Evolutionary conservation across 2,329 filamentous ascomycete genomes (phyloP).

Genomic region (Cordyceps cateniannulata): DNA sequence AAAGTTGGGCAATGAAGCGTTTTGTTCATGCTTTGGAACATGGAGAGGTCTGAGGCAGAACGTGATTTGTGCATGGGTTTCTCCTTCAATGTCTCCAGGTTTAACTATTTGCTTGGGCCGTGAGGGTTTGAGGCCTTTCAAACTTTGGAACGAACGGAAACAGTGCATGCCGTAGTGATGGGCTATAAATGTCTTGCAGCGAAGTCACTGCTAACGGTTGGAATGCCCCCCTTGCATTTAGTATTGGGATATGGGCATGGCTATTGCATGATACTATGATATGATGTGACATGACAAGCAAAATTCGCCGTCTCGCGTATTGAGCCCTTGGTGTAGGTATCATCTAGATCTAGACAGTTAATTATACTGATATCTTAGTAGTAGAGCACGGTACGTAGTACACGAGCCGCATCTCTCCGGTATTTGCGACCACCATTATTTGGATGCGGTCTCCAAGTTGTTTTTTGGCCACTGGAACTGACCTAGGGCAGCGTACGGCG

Average conservation of each 20-base stretch:
- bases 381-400: too few relatives aligned
- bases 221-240: background rate
- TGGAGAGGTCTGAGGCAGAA: background rate
- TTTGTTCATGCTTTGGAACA: background rate
- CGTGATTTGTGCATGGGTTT: too few relatives aligned
- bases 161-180: too few relatives aligned
- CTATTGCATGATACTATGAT: background rate
- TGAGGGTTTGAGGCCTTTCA: too few relatives aligned
- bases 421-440: background rate
- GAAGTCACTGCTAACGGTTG: background rate
- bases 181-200: background rate
- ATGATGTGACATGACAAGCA: background rate
- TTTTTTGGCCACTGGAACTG: background rate
- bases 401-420: background rate
- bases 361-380: too few relatives aligned
- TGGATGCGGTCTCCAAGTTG: background rate
- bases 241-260: background rate
- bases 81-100: too few relatives aligned
- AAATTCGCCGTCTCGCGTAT: background rate
- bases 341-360: too few relatives aligned
- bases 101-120: too few relatives aligned
- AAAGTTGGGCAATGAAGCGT: background rate
- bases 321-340: background rate
- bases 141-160: too few relatives aligned
- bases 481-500: too few relatives aligned